Conservation (phyloP, 192 early-diverging fungal genomes). For the Helicostylum pulchrum region DNA sequence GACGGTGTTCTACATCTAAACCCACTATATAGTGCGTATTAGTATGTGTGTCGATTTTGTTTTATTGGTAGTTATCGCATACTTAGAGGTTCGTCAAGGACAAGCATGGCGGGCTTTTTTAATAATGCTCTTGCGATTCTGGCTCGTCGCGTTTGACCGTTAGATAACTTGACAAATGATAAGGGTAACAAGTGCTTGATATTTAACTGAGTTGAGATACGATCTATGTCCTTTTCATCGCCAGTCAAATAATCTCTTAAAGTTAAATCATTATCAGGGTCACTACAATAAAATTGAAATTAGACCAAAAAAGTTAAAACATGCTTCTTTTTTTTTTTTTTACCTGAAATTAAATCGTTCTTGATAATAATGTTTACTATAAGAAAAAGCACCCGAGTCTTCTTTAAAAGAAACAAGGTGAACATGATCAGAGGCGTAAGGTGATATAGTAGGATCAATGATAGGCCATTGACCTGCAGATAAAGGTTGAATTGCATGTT, state of each 20-base stretch:
- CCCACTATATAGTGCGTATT: conserved; percentile 40
- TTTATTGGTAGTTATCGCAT: background rate
- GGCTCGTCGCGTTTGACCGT: conserved; percentile 47
- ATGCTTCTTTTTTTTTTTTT: background rate
- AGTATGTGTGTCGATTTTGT: background rate
- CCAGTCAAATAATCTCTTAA: conserved; percentile 18
- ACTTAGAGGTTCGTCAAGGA: conserved; percentile 53
- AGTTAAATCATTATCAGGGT: conserved; percentile 35
- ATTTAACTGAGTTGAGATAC: conserved; percentile 28
- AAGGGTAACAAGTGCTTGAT: conserved; percentile 29
- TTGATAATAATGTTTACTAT: conserved; percentile 43
- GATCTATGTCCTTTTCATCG: conserved; percentile 2
- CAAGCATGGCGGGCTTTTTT: conserved; percentile 24
- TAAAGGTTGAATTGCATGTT: conserved; percentile 27
- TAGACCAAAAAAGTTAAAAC: background rate
- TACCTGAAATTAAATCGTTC: conserved; percentile 51
- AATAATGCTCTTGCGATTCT: conserved; percentile 41
- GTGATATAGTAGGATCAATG: conserved; percentile 14
- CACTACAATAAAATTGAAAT: conserved; percentile 9
- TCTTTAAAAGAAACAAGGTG: conserved; percentile 32
- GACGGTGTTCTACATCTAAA: conserved; percentile 46
- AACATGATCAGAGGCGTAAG: conserved; percentile 29
- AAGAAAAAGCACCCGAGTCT: conserved; percentile 27
- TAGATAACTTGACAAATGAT: conserved; percentile 46
- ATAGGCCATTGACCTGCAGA: conserved; percentile 28